Conservation (phyloP, 2,329 filamentous ascomycete genomes). For the Ploettnerulaceae sp. region DNA sequence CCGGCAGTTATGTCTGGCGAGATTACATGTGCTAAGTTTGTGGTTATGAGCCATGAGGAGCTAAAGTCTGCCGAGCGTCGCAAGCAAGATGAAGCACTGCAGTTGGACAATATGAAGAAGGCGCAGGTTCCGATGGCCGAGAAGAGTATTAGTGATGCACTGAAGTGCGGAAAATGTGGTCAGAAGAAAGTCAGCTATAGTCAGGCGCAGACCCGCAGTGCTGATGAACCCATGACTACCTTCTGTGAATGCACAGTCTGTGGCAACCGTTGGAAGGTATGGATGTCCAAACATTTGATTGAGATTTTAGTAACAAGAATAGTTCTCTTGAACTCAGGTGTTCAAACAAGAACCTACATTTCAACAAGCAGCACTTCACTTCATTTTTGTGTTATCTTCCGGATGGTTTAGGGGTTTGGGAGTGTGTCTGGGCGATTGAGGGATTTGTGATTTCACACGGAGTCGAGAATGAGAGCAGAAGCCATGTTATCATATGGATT, state of each 20-base stretch:
- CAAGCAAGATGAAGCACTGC: constrained; percentile 67
- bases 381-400: constrained; percentile 23
- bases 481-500: not conserved
- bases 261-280: constrained; percentile 68
- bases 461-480: not conserved
- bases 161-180: constrained; percentile 88
- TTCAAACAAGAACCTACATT: not conserved
- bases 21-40: constrained; percentile 68
- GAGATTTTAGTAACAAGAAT: constrained; percentile 15
- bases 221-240: constrained; percentile 87
- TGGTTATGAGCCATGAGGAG: constrained; percentile 83
- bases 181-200: constrained; percentile 93
- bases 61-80: constrained; percentile 82
- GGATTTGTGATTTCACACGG: not conserved
- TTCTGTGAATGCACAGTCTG: constrained; percentile 69
- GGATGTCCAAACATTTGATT: constrained; percentile 22
- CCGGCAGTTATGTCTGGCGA: constrained; percentile 69
- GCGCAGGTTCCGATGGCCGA: constrained; percentile 91
- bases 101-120: constrained; percentile 94
- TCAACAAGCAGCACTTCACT: constrained; percentile 21
- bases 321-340: constrained; percentile 32
- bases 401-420: constrained; percentile 31
- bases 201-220: constrained; percentile 90
- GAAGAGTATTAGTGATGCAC: constrained; percentile 81
- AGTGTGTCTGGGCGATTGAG: not conserved